Base-by-base conservation (phyloP, 345 rosid genomes). In the Durio zibethinus region DNA sequence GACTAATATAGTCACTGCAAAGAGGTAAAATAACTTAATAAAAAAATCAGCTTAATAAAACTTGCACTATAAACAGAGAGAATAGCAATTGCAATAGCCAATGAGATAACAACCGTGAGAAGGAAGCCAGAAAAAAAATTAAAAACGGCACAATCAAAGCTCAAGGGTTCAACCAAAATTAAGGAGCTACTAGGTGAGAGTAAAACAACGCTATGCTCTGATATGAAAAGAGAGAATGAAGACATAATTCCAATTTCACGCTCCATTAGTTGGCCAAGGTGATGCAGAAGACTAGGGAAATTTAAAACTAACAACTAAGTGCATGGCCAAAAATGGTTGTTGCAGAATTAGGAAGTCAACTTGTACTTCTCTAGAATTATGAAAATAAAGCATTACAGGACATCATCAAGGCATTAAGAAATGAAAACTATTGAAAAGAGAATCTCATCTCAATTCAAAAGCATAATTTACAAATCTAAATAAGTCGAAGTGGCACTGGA, bases 1-100 rank as follows among this genome's bases (percentile, higher is more conserved):
- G 75, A 79, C 81, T 52, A 38, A 73, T 73, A 73, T 61, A 77
- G 73, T 74, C 75, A 53, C 80, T 77, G 27, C 75, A 66, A 35
- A 61, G 76, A 63, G 54, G 35, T 21, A 61, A 74, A 38, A 8
- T 33, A 40, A 18, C 45, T 63, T 45, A 72, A 21, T 1, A 50
- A 18, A 40, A 6, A 45, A 78, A 48, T 15, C 62, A 72, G 18
- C 67, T 48, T 18, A 63, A 15, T 35, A 48, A 54, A 67, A 15
- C 33, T 71, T 60, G 33, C 40, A 61, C 54, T 14, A 61, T 50
- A 21, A 14, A 36, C 45, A 42, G 23, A 25, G 42, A 23, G 23
- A 47, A 48, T 0, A 57, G 27, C 63, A 40, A 69, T 12, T 52
- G 3, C 54, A 18, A 69, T 35, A 71, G 31, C 36, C 54, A 59